phyloP scores from a whole-genome alignment of 352 stramenopile genomes.

The Phytopythium helicoides region DNA sequence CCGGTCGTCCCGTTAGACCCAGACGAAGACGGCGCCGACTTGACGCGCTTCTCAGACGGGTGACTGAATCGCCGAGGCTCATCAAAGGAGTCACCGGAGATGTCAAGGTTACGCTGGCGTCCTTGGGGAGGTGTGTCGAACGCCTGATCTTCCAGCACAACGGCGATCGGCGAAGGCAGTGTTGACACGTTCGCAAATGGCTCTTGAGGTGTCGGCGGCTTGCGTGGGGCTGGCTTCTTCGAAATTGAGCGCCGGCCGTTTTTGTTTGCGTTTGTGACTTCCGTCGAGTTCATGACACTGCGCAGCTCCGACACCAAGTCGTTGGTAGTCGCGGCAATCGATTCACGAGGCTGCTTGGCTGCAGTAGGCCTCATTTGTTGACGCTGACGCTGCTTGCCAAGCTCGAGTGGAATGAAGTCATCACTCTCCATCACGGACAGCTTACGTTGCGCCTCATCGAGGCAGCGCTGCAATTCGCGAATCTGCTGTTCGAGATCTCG shows the following conservation, averaged over 20 bases:
- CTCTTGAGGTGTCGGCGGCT: slow-evolving; percentile 2
- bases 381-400: slow-evolving; percentile 4
- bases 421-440: slow-evolving; percentile 54
- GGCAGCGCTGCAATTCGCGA: slow-evolving; percentile 47
- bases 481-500: slow-evolving; percentile 65
- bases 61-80: too few relatives aligned
- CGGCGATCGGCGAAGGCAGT: slow-evolving; percentile 9
- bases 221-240: slow-evolving; percentile 2
- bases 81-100: too few relatives aligned
- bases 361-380: not conserved
- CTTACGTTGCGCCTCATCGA: slow-evolving; percentile 61
- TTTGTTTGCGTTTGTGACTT: slow-evolving; percentile 32
- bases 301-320: slow-evolving; percentile 54
- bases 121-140: not conserved
- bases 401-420: slow-evolving; percentile 34
- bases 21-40: slow-evolving; percentile 2
- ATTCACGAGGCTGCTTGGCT: not conserved
- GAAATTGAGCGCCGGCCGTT: slow-evolving; percentile 23
- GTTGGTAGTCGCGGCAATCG: slow-evolving; percentile 35
- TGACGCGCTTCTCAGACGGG: not conserved
- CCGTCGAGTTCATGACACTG: slow-evolving; percentile 69
- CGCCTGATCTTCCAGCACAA: slow-evolving; percentile 3
- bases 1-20: not conserved
- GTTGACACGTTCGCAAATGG: slow-evolving; percentile 5
- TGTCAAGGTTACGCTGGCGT: too few relatives aligned